A percentile compares a stretch with the other conserved stretches of the same genome.
These are phyloP conservation scores for Solanum hybrid DNA, from an alignment of 305 asterid species.

Conservation along the genomic window DNA sequence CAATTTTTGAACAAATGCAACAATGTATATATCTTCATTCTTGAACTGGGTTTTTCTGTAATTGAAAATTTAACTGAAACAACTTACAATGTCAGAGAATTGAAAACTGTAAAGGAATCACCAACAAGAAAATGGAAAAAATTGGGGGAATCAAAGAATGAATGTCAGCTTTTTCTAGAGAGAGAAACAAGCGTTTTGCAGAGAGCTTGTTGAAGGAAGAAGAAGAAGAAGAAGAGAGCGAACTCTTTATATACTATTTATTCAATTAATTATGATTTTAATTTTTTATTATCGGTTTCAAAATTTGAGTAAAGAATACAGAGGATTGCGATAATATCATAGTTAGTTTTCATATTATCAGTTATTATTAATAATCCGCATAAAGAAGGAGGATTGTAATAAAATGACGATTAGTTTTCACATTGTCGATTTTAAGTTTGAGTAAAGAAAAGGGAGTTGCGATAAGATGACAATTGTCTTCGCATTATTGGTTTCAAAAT, in stretches of 20 bases:
- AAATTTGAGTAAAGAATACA: background rate
- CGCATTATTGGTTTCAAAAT: background rate
- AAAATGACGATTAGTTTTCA: background rate
- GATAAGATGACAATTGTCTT: background rate
- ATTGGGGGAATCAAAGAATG: constrained; percentile 23
- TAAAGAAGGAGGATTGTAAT: background rate
- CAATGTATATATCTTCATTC: background rate
- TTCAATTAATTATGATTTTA: background rate
- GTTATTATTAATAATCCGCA: background rate
- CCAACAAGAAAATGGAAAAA: background rate
- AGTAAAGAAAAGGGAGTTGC: background rate
- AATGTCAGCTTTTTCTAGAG: constrained; percentile 25
- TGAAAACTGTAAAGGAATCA: background rate
- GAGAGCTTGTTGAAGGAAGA: background rate
- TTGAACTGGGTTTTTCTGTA: background rate
- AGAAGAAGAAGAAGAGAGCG: background rate
- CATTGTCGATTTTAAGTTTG: background rate
- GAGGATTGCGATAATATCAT: background rate
- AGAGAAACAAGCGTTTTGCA: background rate
- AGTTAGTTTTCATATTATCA: background rate
- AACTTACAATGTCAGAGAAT: background rate
- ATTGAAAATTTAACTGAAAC: background rate
- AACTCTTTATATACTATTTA: background rate
- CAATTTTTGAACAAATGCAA: background rate
- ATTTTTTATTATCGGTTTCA: background rate